Evolutionary conservation across 345 rosid species (phyloP).

Genomic region (Euphorbia pulcherrima): DNA sequence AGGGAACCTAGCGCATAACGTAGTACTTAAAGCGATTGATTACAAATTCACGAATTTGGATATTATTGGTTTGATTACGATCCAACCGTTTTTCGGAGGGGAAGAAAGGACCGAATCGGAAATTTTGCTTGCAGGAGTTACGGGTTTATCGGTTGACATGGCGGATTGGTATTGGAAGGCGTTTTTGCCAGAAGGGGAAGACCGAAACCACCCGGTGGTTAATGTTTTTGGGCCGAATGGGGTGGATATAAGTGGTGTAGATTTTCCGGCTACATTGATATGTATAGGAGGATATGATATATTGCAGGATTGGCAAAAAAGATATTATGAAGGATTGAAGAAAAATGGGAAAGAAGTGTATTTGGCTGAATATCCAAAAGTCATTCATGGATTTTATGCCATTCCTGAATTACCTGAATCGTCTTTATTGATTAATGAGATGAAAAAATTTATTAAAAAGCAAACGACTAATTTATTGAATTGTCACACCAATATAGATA

Average conservation of each 20-base stretch:
- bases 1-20: slow-evolving; percentile 16
- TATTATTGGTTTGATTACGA: slow-evolving; percentile 1
- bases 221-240: slow-evolving; percentile 23
- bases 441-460: slow-evolving; percentile 20
- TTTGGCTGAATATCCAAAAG: slow-evolving; percentile 19
- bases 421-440: slow-evolving; percentile 20
- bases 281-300: slow-evolving; percentile 20
- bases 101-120: slow-evolving; percentile 17
- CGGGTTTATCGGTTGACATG: background rate
- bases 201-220: slow-evolving; percentile 17
- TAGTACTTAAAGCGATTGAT: background rate
- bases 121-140: background rate
- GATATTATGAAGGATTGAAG: slow-evolving; percentile 21
- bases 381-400: slow-evolving; percentile 7
- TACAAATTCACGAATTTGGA: background rate
- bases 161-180: slow-evolving; percentile 12
- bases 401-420: slow-evolving; percentile 1
- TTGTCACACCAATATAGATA: background rate
- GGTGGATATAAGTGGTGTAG: slow-evolving; percentile 3
- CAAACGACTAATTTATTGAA: slow-evolving; percentile 1
- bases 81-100: slow-evolving; percentile 24
- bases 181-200: slow-evolving; percentile 13
- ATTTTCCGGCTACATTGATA: slow-evolving; percentile 9
- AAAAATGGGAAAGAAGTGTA: slow-evolving; percentile 17
- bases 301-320: slow-evolving; percentile 25